These are phyloP conservation scores for Colletotrichum costaricense DNA, from an alignment of 2,329 filamentous ascomycete species.

Conservation along the genomic window DNA sequence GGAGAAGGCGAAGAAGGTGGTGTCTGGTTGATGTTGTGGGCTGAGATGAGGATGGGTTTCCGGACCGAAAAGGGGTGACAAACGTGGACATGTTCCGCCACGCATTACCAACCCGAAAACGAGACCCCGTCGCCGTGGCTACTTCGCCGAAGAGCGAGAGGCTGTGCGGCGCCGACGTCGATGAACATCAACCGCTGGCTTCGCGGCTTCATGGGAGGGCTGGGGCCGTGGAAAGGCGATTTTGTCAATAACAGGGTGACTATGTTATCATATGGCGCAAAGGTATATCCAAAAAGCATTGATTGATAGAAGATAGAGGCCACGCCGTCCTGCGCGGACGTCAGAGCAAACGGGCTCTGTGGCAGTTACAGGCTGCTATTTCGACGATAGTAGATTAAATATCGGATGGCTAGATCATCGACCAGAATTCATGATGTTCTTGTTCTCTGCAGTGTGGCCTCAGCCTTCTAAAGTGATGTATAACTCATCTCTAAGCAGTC, in stretches of 20 bases:
- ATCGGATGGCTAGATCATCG: neutral
- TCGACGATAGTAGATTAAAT: neutral
- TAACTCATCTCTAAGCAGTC: neutral
- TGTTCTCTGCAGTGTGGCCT: neutral
- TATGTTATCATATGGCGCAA: neutral
- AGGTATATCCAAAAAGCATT: neutral
- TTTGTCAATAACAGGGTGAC: neutral
- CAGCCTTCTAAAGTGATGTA: neutral
- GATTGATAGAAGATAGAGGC: neutral
- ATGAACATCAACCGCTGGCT: neutral
- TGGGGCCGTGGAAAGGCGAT: neutral
- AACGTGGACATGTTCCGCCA: neutral
- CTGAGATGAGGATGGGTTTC: neutral
- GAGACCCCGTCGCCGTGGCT: neutral
- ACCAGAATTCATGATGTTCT: neutral
- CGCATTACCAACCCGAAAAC: neutral
- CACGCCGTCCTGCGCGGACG: neutral
- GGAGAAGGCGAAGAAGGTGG: constrained; percentile 16
- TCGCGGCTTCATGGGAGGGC: neutral
- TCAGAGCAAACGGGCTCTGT: neutral
- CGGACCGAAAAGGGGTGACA: neutral
- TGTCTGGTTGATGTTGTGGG: constrained; percentile 7
- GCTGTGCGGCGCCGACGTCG: neutral
- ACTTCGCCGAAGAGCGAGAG: neutral
- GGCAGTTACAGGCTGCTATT: neutral